These are phyloP conservation scores for Aphanomyces cochlioides DNA, from an alignment of 352 stramenopile species.

Conservation along the genomic window DNA sequence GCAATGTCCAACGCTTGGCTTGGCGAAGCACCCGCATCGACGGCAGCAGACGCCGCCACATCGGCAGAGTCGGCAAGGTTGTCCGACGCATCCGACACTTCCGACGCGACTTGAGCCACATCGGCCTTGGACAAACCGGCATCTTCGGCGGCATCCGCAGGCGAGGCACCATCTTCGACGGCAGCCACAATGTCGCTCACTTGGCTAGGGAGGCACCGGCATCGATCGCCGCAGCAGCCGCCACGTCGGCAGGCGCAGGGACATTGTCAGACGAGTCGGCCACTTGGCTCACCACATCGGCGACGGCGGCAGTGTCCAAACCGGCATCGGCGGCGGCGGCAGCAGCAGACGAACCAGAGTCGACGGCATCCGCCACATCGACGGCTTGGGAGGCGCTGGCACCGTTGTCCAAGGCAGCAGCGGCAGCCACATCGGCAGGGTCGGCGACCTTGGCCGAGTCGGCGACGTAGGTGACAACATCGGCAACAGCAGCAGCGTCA, in stretches of 20 bases:
- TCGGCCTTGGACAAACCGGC: neutral
- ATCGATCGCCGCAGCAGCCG: neutral
- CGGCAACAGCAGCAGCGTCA: neutral
- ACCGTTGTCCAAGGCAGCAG: neutral
- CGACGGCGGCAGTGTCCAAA: neutral
- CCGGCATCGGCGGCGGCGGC: neutral
- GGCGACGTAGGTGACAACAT: neutral
- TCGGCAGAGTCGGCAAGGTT: no score
- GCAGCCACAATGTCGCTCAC: neutral
- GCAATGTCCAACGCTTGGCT: no score
- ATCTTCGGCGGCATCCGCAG: slow-evolving; percentile 5
- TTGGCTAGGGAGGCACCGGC: neutral
- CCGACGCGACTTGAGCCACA: neutral
- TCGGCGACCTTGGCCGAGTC: neutral
- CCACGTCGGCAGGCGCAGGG: slow-evolving; percentile 1
- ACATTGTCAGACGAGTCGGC: neutral
- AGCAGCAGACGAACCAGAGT: neutral
- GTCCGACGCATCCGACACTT: no score
- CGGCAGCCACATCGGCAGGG: slow-evolving; percentile 1
- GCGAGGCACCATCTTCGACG: slow-evolving; percentile 5
- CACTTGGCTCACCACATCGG: neutral
- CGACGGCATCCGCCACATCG: slow-evolving; percentile 3
- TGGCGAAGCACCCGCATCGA: no score
- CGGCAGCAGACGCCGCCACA: no score
- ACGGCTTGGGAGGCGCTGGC: neutral